A percentile compares a stretch with the other conserved stretches of the same genome.
Conservation (phyloP, 106 monocot species). For the Apostasia ramifera region DNA sequence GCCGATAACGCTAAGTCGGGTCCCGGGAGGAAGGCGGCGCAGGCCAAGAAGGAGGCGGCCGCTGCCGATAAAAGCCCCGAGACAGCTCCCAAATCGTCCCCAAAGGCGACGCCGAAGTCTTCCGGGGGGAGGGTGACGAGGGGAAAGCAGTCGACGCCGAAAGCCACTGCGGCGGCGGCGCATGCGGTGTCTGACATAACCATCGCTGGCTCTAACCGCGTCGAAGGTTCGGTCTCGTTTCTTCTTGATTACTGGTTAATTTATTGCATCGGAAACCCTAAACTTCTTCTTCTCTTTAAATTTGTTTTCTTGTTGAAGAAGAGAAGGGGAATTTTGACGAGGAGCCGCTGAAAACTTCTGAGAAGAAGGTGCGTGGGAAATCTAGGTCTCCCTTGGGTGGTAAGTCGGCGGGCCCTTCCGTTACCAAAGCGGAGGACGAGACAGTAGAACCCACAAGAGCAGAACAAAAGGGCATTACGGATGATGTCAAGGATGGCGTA, state of each 20-base stretch:
- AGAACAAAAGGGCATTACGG: slow-evolving; percentile 1
- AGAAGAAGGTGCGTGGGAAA: slow-evolving; percentile 17
- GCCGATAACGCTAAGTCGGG: slow-evolving; percentile 23
- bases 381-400: slow-evolving; percentile 10
- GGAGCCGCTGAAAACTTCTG: background rate
- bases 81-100: slow-evolving; percentile 8
- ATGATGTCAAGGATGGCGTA: background rate
- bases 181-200: background rate
- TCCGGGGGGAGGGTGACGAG: slow-evolving; percentile 4
- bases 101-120: slow-evolving; percentile 12
- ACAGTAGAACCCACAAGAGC: background rate
- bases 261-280: no score
- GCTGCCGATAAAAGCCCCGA: slow-evolving; percentile 10
- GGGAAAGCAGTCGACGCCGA: slow-evolving; percentile 7
- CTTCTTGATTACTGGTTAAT: background rate
- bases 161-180: background rate
- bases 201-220: slow-evolving; percentile 1
- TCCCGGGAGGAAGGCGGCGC: slow-evolving; percentile 16
- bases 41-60: slow-evolving; percentile 5
- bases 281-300: background rate
- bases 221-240: slow-evolving; percentile 4
- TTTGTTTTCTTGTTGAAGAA: background rate
- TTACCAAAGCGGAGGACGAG: background rate
- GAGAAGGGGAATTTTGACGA: slow-evolving; percentile 1
- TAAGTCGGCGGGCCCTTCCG: slow-evolving; percentile 9